Conservation (phyloP, 108 stramenopile genomes). For the Thalassiosira profunda region DNA sequence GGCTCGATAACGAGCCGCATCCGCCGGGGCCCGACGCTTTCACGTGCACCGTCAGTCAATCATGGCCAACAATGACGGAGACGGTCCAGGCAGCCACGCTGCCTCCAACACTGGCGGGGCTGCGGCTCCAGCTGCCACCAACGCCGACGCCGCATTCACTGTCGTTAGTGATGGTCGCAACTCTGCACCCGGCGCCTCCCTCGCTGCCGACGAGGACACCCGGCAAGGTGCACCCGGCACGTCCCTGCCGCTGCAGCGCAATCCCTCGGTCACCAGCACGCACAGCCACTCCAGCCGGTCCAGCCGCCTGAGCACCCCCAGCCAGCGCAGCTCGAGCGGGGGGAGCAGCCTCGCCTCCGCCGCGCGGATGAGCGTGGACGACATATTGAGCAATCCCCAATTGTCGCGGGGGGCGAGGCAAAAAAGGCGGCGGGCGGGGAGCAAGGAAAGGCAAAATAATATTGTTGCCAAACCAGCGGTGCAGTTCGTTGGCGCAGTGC, state of each 20-base stretch:
- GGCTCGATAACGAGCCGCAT: too few species aligned
- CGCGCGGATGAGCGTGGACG: slow-evolving; percentile 16
- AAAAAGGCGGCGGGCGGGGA: background rate
- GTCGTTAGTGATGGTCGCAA: too few species aligned
- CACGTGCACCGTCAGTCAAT: too few species aligned
- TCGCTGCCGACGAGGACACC: background rate
- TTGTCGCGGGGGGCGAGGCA: slow-evolving; percentile 4
- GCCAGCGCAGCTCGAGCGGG: background rate
- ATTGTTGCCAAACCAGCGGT: too few species aligned
- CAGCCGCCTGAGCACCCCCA: slow-evolving; percentile 10
- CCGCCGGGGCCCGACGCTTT: too few species aligned
- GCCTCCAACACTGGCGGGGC: too few species aligned
- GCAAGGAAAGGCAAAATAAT: background rate
- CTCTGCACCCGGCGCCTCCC: too few species aligned
- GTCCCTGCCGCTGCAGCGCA: background rate
- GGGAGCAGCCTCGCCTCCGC: background rate
- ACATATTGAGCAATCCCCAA: slow-evolving; percentile 5
- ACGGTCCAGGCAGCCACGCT: too few species aligned
- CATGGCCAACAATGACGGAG: too few species aligned
- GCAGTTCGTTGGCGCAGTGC: background rate
- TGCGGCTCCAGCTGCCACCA: too few species aligned
- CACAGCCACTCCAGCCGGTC: background rate
- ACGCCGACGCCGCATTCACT: too few species aligned
- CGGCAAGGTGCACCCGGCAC: background rate
- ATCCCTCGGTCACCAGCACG: background rate